phyloP scores from a whole-genome alignment of 2,329 filamentous ascomycete species.

The Talaromyces marneffei region DNA sequence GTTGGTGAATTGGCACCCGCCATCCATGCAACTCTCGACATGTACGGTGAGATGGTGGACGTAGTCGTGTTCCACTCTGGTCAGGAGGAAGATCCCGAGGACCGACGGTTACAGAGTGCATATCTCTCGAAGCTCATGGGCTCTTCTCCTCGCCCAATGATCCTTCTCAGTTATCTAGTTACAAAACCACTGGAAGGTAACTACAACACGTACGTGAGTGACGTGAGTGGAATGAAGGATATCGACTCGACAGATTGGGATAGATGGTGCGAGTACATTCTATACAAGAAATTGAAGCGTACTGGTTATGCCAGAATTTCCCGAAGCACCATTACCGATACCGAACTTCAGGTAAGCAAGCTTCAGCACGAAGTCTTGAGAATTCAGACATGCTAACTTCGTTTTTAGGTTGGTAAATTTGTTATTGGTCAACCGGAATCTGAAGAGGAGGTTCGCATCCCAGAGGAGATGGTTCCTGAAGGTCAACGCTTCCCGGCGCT shows the following conservation, averaged over 20 bases:
- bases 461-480: slow-evolving; percentile 67
- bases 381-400: not conserved
- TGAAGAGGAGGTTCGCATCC: slow-evolving; percentile 58
- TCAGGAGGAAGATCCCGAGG: slow-evolving; percentile 92
- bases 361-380: not conserved
- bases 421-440: slow-evolving; percentile 66
- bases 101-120: slow-evolving; percentile 76
- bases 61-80: slow-evolving; percentile 98
- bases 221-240: slow-evolving; percentile 85
- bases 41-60: slow-evolving; percentile 83
- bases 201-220: slow-evolving; percentile 91
- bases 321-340: slow-evolving; percentile 89
- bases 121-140: slow-evolving; percentile 89
- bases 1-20: slow-evolving; percentile 92
- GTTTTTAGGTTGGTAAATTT: slow-evolving; percentile 72
- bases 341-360: slow-evolving; percentile 74
- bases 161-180: slow-evolving; percentile 87
- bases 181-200: slow-evolving; percentile 87
- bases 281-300: slow-evolving; percentile 82
- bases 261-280: slow-evolving; percentile 97
- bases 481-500: slow-evolving; percentile 77
- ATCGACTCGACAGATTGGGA: slow-evolving; percentile 93
- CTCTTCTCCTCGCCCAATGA: slow-evolving; percentile 67
- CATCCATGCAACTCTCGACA: slow-evolving; percentile 92
- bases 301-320: slow-evolving; percentile 87